Evolutionary conservation across 1,284 basidiomycete genomes (phyloP).

Genomic region (Cryptococcus sp.): DNA sequence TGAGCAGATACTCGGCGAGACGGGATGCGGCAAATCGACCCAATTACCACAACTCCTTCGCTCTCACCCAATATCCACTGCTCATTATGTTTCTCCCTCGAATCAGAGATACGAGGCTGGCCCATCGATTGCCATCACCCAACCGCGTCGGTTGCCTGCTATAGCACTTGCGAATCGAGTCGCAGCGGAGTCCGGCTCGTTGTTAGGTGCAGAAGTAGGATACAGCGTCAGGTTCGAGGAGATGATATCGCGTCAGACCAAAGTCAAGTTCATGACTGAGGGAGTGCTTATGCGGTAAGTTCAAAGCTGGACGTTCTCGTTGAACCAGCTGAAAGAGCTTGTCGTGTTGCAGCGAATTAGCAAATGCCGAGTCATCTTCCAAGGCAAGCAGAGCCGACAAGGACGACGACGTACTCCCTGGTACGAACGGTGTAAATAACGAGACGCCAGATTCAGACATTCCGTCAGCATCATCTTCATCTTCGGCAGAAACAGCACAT

Average conservation of each 20-base stretch:
- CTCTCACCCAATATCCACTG: conserved; percentile 44
- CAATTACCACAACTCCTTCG: conserved; percentile 90
- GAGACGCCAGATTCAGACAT: not conserved
- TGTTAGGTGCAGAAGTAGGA: conserved; percentile 75
- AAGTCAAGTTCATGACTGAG: conserved; percentile 94
- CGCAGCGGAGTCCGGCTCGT: conserved; percentile 73
- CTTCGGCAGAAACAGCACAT: not conserved
- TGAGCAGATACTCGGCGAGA: conserved; percentile 80
- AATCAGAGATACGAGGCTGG: conserved; percentile 26
- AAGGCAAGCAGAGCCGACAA: not conserved
- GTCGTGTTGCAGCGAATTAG: conserved; percentile 23
- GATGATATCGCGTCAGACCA: conserved; percentile 62
- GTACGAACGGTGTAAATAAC: not conserved
- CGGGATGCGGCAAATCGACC: conserved; percentile 97
- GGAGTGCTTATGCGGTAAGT: conserved; percentile 94
- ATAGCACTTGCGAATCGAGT: conserved; percentile 90
- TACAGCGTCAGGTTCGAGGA: conserved; percentile 98
- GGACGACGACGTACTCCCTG: not conserved
- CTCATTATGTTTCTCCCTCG: conserved; percentile 23
- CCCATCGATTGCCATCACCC: conserved; percentile 81
- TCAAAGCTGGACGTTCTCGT: conserved; percentile 16
- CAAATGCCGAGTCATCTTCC: conserved; percentile 19
- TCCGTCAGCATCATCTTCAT: not conserved
- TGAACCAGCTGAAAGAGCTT: not conserved
- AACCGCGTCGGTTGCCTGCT: conserved; percentile 91